Base-by-base conservation (phyloP, 805 yeast species). In the Schizosaccharomyces pombe region DNA sequence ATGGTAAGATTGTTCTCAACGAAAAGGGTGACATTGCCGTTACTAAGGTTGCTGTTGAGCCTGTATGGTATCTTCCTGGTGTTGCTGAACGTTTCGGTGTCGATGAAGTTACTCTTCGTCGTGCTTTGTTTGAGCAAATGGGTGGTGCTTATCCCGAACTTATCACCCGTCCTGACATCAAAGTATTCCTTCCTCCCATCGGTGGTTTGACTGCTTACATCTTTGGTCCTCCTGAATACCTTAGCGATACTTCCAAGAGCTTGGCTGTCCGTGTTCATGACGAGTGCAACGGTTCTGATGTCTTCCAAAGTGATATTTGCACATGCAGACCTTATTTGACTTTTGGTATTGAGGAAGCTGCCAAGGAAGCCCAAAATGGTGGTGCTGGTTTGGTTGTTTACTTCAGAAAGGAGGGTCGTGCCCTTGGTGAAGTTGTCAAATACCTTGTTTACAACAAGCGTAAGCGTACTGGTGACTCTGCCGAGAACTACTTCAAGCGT, bases 61-160 rank as follows among this genome's bases (percentile, higher is more conserved):
- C 83, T 16, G 82, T 78, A 40, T 78, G 84, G 83, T 73, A 76
- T 60, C 68, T 78, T 56, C 84, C 84, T 2, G 82, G 81, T 29
- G 79, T 78, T 56, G 84, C 83, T 29, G 70, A 75, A 62, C 74
- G 80, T 61, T 74, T 78, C 61, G 75, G 74, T 30, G 72, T 78
- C 57, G 67, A 75, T 32, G 84, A 78, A 61, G 65, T 62, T 16
- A 75, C 75, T 52, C 68, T 78, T 52, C 72, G 83, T 62, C 72
- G 76, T 53, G 76, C 80, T 2, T 67, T 78, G 58, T 78, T 78
- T 62, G 78, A 78, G 62, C 82, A 78, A 62, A 78, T 83, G 52
- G 80, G 79, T 60, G 82, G 83, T 43, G 77, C 78, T 74, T 78
- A 78, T 62, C 82, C 83, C 14, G 83, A 78, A 64, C 68, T 78